Percentiles rank a stretch among this genome's conserved stretches.
Evolutionary conservation across 208 protist genomes (phyloP).

Genomic region (Leishmania turanica): DNA sequence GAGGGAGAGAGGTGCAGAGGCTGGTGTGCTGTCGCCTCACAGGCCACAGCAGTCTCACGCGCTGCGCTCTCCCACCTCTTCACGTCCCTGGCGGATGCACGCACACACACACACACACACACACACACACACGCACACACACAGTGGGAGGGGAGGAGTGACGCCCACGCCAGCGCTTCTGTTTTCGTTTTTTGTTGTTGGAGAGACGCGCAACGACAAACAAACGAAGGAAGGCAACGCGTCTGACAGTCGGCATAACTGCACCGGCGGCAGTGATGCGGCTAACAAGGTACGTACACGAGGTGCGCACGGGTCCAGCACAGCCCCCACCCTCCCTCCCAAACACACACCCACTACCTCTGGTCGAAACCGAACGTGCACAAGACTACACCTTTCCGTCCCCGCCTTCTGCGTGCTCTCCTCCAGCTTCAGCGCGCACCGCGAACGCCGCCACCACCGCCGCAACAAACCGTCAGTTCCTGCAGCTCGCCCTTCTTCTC

Average conservation of each 20-base stretch:
- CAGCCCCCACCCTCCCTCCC: neutral
- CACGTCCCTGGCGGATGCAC: neutral
- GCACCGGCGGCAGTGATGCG: neutral
- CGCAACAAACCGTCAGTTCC: constrained; percentile 38
- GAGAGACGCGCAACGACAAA: neutral
- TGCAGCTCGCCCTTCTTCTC: constrained; percentile 78
- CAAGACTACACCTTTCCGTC: neutral
- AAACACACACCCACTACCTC: neutral
- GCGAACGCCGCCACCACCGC: constrained; percentile 4
- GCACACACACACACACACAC: neutral
- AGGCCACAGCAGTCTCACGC: neutral
- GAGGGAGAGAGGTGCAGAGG: neutral
- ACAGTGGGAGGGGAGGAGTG: neutral
- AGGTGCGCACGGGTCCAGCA: neutral
- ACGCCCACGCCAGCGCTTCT: neutral
- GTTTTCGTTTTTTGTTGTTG: neutral
- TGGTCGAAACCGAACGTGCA: neutral
- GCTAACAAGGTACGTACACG: neutral
- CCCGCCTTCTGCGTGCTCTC: neutral
- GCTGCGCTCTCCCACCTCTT: neutral
- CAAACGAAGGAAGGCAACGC: neutral
- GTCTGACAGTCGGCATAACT: neutral
- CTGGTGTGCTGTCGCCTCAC: neutral
- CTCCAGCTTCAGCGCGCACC: constrained; percentile 1
- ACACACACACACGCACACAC: neutral